Percentiles rank a stretch among this genome's conserved stretches.
phyloP scores from a whole-genome alignment of 2,329 filamentous ascomycete species.

The Fonsecaea erecta region DNA sequence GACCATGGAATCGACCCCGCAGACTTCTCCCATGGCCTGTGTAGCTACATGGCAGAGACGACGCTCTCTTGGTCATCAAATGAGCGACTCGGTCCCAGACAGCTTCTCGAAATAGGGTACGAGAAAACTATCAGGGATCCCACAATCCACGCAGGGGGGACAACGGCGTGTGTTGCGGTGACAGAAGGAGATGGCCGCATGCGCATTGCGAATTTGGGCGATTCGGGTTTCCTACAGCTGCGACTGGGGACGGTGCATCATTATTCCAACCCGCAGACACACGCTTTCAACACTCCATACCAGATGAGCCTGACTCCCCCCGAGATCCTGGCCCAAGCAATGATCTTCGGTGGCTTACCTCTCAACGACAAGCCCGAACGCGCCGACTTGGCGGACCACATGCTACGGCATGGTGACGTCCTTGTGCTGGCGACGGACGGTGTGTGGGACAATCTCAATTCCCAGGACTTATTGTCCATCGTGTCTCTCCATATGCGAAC shows the following conservation, averaged over 20 bases:
- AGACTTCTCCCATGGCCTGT: conserved; percentile 92
- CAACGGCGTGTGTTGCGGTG: conserved; percentile 87
- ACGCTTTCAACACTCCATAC: conserved; percentile 97
- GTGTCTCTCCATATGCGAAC: conserved; percentile 76
- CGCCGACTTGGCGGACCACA: conserved; percentile 76
- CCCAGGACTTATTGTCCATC: conserved; percentile 83
- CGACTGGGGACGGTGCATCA: conserved; percentile 83
- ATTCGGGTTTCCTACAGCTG: conserved; percentile 90
- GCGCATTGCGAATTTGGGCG: conserved; percentile 91
- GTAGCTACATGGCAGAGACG: conserved; percentile 85
- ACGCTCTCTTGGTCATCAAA: conserved; percentile 62
- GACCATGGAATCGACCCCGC: conserved; percentile 91
- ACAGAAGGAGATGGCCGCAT: conserved; percentile 73
- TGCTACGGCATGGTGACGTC: conserved; percentile 86
- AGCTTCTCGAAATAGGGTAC: conserved; percentile 82
- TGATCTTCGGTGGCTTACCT: conserved; percentile 79
- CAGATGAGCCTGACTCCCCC: conserved; percentile 88
- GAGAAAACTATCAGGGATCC: conserved; percentile 76
- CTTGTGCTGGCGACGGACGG: conserved; percentile 94
- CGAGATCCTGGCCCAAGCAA: conserved; percentile 75
- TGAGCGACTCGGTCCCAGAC: conserved; percentile 60
- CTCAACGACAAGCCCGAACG: conserved; percentile 84
- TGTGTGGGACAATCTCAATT: conserved; percentile 92
- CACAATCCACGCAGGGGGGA: conserved; percentile 78
- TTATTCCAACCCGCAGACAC: conserved; percentile 84